A percentile compares a stretch with the other conserved stretches of the same genome.
These are phyloP conservation scores for Aspergillus costaricaensis DNA, from an alignment of 2,329 filamentous ascomycete species.

Conservation along the genomic window DNA sequence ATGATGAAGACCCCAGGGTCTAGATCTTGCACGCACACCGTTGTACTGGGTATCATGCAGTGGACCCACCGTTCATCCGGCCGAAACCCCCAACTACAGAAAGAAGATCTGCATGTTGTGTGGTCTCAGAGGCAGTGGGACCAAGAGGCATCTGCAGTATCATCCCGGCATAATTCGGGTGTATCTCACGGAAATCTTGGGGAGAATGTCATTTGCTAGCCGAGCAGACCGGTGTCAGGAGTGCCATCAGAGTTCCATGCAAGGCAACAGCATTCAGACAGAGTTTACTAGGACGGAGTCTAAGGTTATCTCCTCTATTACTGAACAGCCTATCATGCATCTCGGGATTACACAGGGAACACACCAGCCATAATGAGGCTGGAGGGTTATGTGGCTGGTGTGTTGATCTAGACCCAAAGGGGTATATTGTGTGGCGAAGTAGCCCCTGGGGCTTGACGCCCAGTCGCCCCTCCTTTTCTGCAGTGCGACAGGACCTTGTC, in stretches of 20 bases:
- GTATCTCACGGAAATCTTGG: neutral
- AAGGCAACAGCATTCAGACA: neutral
- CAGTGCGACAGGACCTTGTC: neutral
- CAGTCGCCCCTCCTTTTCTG: neutral
- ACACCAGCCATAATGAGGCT: conserved; percentile 6
- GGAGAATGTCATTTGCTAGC: too few species aligned
- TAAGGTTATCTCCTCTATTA: neutral
- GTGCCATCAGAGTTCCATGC: neutral
- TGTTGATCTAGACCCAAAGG: neutral
- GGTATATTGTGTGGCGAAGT: conserved; percentile 10
- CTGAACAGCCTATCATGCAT: neutral
- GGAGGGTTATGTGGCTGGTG: conserved; percentile 3
- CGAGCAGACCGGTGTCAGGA: neutral
- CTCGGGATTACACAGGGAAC: neutral
- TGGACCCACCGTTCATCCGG: neutral
- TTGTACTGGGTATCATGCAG: neutral
- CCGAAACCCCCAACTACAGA: neutral
- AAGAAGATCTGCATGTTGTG: neutral
- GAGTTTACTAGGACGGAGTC: neutral
- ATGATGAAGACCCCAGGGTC: neutral
- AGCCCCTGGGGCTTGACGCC: neutral
- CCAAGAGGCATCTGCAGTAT: neutral
- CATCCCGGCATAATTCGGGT: neutral
- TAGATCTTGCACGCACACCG: neutral
- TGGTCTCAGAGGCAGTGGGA: neutral